Evolutionary conservation across 2,329 filamentous ascomycete species (phyloP).

Genomic region (Ophiostoma angusticollis): DNA sequence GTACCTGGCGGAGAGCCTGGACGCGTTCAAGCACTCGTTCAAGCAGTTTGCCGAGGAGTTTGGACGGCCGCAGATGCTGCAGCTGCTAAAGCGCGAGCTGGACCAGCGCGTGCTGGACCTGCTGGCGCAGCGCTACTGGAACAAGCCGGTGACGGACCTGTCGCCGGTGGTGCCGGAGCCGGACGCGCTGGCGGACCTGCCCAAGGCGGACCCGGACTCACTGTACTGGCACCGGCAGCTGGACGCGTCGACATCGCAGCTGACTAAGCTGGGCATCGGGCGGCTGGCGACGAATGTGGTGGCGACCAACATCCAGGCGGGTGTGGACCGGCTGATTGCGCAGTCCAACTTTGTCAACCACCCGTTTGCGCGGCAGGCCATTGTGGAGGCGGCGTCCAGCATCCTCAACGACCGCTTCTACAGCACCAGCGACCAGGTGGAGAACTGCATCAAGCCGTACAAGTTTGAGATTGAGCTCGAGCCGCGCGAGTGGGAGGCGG

Average conservation of each 20-base stretch:
- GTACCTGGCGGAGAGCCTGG: conserved; percentile 87
- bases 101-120: conserved; percentile 92
- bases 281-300: conserved; percentile 86
- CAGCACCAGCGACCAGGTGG: conserved; percentile 92
- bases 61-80: conserved; percentile 75
- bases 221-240: conserved; percentile 90
- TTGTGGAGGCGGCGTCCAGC: conserved; percentile 75
- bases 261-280: conserved; percentile 91
- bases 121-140: conserved; percentile 91
- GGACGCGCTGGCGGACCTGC: conserved; percentile 63
- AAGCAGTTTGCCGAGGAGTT: conserved; percentile 87
- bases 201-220: conserved; percentile 73
- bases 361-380: conserved; percentile 85
- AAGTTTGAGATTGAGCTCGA: conserved; percentile 97
- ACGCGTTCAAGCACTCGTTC: conserved; percentile 96
- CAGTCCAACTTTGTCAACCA: conserved; percentile 79
- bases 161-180: conserved; percentile 50
- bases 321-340: conserved; percentile 66
- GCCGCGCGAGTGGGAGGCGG: conserved; percentile 74
- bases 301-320: conserved; percentile 70
- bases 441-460: conserved; percentile 98
- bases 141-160: conserved; percentile 84
- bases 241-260: conserved; percentile 75
- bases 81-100: conserved; percentile 80
- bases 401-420: conserved; percentile 93